phyloP scores from a whole-genome alignment of 1,284 basidiomycete genomes.

The Polyporus tsugae region DNA sequence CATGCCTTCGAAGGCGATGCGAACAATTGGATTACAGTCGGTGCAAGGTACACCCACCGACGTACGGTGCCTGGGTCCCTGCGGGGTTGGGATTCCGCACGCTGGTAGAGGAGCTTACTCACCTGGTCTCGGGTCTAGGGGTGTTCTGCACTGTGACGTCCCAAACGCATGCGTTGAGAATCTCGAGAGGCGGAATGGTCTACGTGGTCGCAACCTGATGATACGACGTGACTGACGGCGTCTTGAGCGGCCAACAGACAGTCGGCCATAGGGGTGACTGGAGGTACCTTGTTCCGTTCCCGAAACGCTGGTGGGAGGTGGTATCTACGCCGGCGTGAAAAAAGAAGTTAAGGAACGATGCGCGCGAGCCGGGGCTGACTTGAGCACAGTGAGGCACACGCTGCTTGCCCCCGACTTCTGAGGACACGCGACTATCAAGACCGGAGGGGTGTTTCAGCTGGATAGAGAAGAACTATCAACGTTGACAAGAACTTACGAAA shows the following conservation, averaged over 20 bases:
- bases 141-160: not conserved
- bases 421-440: not conserved
- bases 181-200: not conserved
- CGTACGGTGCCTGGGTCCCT: not conserved
- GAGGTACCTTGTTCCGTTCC: not conserved
- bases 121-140: not conserved
- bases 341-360: not conserved
- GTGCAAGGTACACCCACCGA: not conserved
- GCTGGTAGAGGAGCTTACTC: not conserved
- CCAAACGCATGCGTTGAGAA: not conserved
- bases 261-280: not conserved
- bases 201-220: not conserved
- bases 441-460: not conserved
- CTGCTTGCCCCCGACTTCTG: not conserved
- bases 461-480: slow-evolving; percentile 3
- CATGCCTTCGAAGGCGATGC: not conserved
- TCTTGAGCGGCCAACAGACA: not conserved
- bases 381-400: not conserved
- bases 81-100: not conserved
- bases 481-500: not conserved
- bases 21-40: not conserved
- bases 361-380: slow-evolving; percentile 1
- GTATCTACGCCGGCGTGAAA: not conserved
- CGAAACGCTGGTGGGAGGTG: not conserved
- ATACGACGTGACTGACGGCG: not conserved